phyloP scores from a whole-genome alignment of 2,329 filamentous ascomycete species.

The Pseudonectria buxi region DNA sequence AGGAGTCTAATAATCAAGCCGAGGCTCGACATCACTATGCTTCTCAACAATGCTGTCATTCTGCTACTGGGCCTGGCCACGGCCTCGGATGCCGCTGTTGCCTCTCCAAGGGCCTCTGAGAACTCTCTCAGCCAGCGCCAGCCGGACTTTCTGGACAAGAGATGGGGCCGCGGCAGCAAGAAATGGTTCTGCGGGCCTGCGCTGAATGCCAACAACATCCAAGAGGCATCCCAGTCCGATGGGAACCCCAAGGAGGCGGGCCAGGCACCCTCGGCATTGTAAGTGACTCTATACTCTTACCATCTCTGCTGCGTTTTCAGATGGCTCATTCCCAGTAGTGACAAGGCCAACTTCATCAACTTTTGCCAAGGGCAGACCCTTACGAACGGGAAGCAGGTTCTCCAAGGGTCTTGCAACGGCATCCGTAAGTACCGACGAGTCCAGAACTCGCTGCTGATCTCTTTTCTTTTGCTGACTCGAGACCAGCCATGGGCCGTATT shows the following conservation, averaged over 20 bases:
- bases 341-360: constrained; percentile 57
- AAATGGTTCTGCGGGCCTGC: constrained; percentile 17
- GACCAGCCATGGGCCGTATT: constrained; percentile 53
- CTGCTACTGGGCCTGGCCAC: constrained; percentile 43
- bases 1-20: too few species aligned
- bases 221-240: constrained; percentile 42
- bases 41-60: constrained; percentile 43
- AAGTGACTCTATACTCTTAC: constrained; percentile 19
- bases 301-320: background rate
- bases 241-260: constrained; percentile 39
- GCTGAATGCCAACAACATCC: constrained; percentile 38
- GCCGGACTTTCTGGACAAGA: constrained; percentile 10
- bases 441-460: too few species aligned
- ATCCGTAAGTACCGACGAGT: constrained; percentile 44
- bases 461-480: constrained; percentile 2
- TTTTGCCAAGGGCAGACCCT: constrained; percentile 48
- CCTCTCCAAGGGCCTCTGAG: constrained; percentile 30
- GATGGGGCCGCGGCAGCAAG: too few species aligned
- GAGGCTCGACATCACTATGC: constrained; percentile 34
- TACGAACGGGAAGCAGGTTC: constrained; percentile 55
- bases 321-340: constrained; percentile 33
- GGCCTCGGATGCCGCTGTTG: constrained; percentile 38
- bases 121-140: constrained; percentile 37
- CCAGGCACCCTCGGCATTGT: constrained; percentile 48
- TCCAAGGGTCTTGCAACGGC: constrained; percentile 56